Evolutionary conservation across 495 filamentous ascomycete genomes (phyloP), one percentile per base, ranked within the genome.

Genomic region (Talaromyces borbonicus): DNA sequence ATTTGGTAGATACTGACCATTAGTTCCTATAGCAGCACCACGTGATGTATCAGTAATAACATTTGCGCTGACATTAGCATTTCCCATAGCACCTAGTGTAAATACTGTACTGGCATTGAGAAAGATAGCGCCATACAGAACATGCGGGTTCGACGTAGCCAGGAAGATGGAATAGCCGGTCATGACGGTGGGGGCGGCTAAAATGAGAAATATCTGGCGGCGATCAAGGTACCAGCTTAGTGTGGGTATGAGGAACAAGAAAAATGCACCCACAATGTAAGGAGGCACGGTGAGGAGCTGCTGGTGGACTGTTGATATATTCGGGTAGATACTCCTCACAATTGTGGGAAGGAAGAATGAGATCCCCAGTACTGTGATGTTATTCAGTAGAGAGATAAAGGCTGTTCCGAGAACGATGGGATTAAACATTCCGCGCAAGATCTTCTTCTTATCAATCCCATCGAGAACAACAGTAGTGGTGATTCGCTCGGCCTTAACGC

Each of bases 261-360:
- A 83, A 55, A 83, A 78, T 9, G 68, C 80, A 8, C 81, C 83
- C 2, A 85, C 71, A 4, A 80, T 63, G 52, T 87, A 87, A 0
- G 83, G 83, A 0, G 84, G 84, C 0, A 86, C 83, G 0, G 84
- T 85, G 50, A 72, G 74, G 0, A 86, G 75, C 52, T 83, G 80
- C 48, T 74, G 72, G 20, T 67, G 69, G 40, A 86, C 61, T 20
- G 77, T 71, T 25, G 59, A 68, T 51, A 65, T 65, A 14, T 71
- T 37, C 3, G 72, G 74, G 43, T 75, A 75, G 25, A 87, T 86
- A 22, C 73, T 81, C 24, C 61, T 53, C 15, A 86, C 79, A 58
- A 87, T 84, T 9, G 82, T 85, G 0, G 83, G 83, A 0, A 74
- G 67, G 58, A 86, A 87, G 68, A 86, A 83, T 6, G 74, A 83